These are phyloP conservation scores for Euphorbia pulcherrima DNA, from an alignment of 345 rosid genomes.

Conservation along the genomic window DNA sequence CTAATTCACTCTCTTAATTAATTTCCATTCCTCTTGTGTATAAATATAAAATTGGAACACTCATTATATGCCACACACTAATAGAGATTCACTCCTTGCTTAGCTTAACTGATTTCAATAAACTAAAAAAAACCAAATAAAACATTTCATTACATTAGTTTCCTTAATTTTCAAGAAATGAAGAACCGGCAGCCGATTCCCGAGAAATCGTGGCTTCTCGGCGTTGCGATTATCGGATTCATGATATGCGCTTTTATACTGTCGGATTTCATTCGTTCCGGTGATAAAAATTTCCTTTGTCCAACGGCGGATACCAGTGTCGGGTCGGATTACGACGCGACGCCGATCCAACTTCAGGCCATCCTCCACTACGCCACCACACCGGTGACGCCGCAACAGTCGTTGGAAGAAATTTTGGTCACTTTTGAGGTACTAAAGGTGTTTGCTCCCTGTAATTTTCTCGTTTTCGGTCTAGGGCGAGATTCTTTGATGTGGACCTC, in stretches of 20 bases:
- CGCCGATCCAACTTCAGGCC: conserved; percentile 44
- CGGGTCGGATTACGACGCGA: conserved; percentile 17
- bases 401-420: conserved; percentile 33
- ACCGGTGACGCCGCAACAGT: conserved; percentile 35
- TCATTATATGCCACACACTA: not conserved
- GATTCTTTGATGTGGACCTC: conserved; percentile 81
- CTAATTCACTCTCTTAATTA: too few relatives aligned
- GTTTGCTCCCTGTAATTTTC: conserved; percentile 51
- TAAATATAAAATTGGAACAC: not conserved
- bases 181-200: conserved; percentile 18
- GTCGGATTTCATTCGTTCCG: conserved; percentile 35
- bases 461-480: conserved; percentile 65
- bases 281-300: conserved; percentile 39
- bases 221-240: conserved; percentile 36
- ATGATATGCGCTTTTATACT: conserved; percentile 43
- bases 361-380: conserved; percentile 60
- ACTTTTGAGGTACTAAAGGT: conserved; percentile 38
- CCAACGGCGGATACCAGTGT: conserved; percentile 26
- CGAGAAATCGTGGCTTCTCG: conserved; percentile 37
- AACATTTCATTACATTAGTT: too few relatives aligned
- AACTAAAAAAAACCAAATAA: not conserved
- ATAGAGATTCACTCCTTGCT: not conserved
- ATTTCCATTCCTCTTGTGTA: too few relatives aligned
- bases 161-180: conserved; percentile 6
- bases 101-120: not conserved